Base-by-base conservation (phyloP, 148 eudicot species). In the Rhododendron kiyosumense region DNA sequence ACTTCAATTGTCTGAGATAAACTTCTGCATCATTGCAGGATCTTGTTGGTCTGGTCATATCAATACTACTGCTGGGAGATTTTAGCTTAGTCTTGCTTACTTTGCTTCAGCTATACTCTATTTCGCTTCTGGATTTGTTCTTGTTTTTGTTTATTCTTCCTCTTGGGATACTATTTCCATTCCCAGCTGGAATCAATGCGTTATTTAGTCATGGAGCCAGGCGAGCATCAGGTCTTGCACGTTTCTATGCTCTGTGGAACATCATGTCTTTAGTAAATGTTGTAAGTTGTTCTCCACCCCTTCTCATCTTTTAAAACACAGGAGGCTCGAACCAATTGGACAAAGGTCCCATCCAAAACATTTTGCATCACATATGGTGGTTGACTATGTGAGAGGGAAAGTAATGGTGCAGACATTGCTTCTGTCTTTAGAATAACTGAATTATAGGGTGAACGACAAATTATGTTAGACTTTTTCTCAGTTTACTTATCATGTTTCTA, bases 221-320 rank as follows among this genome's bases (percentile, higher is more conserved):
- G 87, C 92, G 94, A 89, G 93, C 99, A 84, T 96, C 98, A 52
- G 94, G 93, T 73, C 93, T 92, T 88, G 93, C 98, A 38, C 96
- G 98, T 78, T 91, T 94, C 79, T 97, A 97, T 89, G 98, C 96
- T 86, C 92, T 97, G 86, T 97, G 98, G 99, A 97, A 97, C 83
- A 84, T 95, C 75, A 92, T 92, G 81, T 97, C 99, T 48, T 87
- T 95, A 86, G 90, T 93, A 67, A 97, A 97, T 90, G 96, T 95
- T 87, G 99, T 95, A 95, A 94, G 95, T 90, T 87, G 30, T 59
- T 69, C 59, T 59, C 41, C 63, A n/a, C 57, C 87, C 46, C 15
- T 69, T 30, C 26, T 86, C 46, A 80, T 38, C 79, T 11, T 17
- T 71, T 48, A 2, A 20, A 34, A 51, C 46, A 48, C 43, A 17